Base-by-base conservation (phyloP, 371 early-diverging fungal genomes). In the Mucor circinelloides region DNA sequence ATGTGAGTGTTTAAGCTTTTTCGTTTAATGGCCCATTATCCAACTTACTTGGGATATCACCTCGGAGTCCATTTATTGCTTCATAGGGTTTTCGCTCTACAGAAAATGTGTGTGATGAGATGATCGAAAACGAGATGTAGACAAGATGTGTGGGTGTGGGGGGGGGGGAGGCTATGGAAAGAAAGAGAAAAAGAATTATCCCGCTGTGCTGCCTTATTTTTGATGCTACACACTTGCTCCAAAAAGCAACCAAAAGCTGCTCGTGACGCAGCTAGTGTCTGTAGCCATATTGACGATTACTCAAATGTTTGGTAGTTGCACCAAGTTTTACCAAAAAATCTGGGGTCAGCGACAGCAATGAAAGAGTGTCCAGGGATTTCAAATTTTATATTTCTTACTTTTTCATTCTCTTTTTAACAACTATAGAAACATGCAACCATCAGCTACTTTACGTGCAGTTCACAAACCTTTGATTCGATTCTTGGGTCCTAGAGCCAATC, bases 381-480 rank as follows among this genome's bases (percentile, higher is more conserved):
- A 52, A 62, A 12, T 34, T 59, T 25, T 15, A 12, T n/a, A 21
- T 27, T 23, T 25, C 13, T 54, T 63, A 2, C 59, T 57, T 50
- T 58, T 42, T 50, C 40, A 17, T 65, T 21, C 38, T 60, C 52
- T 50, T 46, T 30, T 58, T 46, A 38, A 63, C 42, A 58, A 21
- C 30, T 52, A 58, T 15, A 8, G 4, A 54, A 56, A 67, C 55
- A 83, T 83, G 83, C 81, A 79, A 64, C 74, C 77, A 50, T 69
- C 84, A 23, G 54, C 63, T 19, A 63, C 72, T 31, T 68, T 73
- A 50, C 80, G 84, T 67, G 81, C 84, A 63, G 79, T 63, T 42
- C 84, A 81, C 62, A 80, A 74, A 63, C 83, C 83, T 28, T 57
- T 81, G 58, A 84, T 84, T 71, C 80, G 78, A 3, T 84, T 84